phyloP scores from a whole-genome alignment of 2,329 filamentous ascomycete species.

The Colletotrichum sp. region DNA sequence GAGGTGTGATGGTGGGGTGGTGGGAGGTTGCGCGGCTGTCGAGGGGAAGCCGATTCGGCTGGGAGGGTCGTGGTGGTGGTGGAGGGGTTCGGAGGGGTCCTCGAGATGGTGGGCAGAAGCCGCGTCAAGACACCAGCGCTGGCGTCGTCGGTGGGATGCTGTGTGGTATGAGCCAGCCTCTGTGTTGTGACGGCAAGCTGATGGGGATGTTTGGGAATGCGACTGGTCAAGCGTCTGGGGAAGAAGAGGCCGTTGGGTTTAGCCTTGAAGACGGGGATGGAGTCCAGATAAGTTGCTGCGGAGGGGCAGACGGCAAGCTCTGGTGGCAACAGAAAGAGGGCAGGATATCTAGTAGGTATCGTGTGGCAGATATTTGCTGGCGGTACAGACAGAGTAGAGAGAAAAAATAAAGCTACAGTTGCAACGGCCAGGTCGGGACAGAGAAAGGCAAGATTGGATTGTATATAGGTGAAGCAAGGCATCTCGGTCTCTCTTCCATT shows the following conservation, averaged over 20 bases:
- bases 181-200: not conserved
- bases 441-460: slow-evolving; percentile 26
- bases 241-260: not conserved
- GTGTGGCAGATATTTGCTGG: not conserved
- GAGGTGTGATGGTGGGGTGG: slow-evolving; percentile 13
- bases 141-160: not conserved
- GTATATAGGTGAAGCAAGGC: slow-evolving; percentile 25
- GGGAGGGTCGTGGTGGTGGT: slow-evolving; percentile 14
- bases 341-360: not conserved
- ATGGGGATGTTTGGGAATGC: not conserved
- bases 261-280: not conserved
- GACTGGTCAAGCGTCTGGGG: not conserved
- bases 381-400: not conserved
- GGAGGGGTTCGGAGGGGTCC: slow-evolving; percentile 13
- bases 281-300: slow-evolving; percentile 3
- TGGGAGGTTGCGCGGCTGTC: slow-evolving; percentile 22
- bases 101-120: slow-evolving; percentile 18
- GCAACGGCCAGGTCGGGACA: slow-evolving; percentile 2
- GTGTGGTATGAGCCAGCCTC: not conserved
- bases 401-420: not conserved
- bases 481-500: not conserved
- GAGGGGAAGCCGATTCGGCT: slow-evolving; percentile 24
- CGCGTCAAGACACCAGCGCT: not conserved
- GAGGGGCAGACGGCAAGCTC: not conserved
- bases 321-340: slow-evolving; percentile 13